Base-by-base conservation (phyloP, 2,329 filamentous ascomycete genomes). In the Neonectria faginata region DNA sequence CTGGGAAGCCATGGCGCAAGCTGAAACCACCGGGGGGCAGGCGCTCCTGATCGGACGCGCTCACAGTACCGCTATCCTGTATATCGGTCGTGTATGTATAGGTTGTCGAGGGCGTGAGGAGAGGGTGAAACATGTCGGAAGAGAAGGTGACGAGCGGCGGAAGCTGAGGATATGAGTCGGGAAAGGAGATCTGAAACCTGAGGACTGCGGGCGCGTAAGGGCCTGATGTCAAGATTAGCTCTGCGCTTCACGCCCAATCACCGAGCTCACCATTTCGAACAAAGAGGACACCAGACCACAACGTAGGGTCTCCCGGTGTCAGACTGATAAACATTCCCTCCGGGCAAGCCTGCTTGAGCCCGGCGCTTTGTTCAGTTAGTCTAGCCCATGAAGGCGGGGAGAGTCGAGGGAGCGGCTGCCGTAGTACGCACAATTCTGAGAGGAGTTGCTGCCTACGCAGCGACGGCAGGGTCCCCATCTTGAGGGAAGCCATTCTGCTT, bases 271-370 rank as follows among this genome's bases (percentile, higher is more conserved):
- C 95, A 84, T 92, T 91, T 61, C 93, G 91, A 67, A 97, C 89
- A 77, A 98, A 98, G 29, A 98, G 84, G 20, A 97, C 92, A n/a
- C 93, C 94, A 33, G 90, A 91, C 95, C 95, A 98, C 53, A 94
- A 82, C 16, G 89, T 89, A 18, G 92, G 89, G 75, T 97, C 91
- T 25, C 91, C 92, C 0, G 93, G 92, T 29, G 91, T 92, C 64
- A 97, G 86, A 77, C 88, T 92, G 79, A 97, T 88, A 80, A 96
- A 97, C 66, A 97, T 86, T 57, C 96, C 95, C 61, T 93, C 89
- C 2, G 94, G 94, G 77, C 92, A 94, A 64, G 91, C 89, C 80
- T 92, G 88, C 78, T 92, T 94, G 72, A 97, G 85, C 66, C 92
- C 92, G 66, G 92, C 87, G 79, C 93, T 97, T 62, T 6, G 52